Percentiles rank a stretch among this genome's conserved stretches.
phyloP scores from a whole-genome alignment of 2,329 filamentous ascomycete species.

The Podosphaera leucotricha region DNA sequence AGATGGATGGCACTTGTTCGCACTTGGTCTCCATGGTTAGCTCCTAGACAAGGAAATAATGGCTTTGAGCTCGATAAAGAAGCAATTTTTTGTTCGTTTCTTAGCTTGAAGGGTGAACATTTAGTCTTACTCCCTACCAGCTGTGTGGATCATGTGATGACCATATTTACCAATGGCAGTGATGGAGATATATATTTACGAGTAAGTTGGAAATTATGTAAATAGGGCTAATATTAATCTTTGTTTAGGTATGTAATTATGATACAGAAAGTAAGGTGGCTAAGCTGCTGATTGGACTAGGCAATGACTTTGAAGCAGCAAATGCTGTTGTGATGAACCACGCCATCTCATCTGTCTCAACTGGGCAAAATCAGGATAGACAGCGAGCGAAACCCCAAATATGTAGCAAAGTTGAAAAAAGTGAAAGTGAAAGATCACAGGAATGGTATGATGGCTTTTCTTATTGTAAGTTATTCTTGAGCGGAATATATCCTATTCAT shows the following conservation, averaged over 20 bases:
- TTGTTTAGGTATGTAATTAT: constrained; percentile 40
- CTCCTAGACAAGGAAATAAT: constrained; percentile 56
- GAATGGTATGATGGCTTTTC: constrained; percentile 76
- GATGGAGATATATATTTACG: constrained; percentile 44
- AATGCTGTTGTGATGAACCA: constrained; percentile 71
- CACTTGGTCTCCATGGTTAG: constrained; percentile 64
- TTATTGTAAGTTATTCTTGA: constrained; percentile 35
- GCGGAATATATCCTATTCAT: not conserved
- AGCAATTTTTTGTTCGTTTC: constrained; percentile 54
- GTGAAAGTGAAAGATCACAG: constrained; percentile 24
- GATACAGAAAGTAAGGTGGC: constrained; percentile 28
- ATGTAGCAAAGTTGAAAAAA: constrained; percentile 21
- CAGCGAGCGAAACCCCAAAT: constrained; percentile 21
- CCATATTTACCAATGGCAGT: constrained; percentile 40
- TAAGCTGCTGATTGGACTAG: constrained; percentile 45
- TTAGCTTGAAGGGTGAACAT: constrained; percentile 46
- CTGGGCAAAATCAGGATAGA: constrained; percentile 20
- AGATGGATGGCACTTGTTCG: constrained; percentile 68
- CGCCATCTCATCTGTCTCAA: constrained; percentile 40
- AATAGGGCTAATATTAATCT: not conserved
- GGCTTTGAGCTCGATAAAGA: constrained; percentile 51
- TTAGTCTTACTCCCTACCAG: constrained; percentile 60
- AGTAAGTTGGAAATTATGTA: constrained; percentile 20
- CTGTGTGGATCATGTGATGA: constrained; percentile 45
- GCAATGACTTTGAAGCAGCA: constrained; percentile 48